A percentile compares a stretch with the other conserved stretches of the same genome.
Evolutionary conservation across 148 eudicot genomes (phyloP).

Genomic region (Rhododendron ovatum): DNA sequence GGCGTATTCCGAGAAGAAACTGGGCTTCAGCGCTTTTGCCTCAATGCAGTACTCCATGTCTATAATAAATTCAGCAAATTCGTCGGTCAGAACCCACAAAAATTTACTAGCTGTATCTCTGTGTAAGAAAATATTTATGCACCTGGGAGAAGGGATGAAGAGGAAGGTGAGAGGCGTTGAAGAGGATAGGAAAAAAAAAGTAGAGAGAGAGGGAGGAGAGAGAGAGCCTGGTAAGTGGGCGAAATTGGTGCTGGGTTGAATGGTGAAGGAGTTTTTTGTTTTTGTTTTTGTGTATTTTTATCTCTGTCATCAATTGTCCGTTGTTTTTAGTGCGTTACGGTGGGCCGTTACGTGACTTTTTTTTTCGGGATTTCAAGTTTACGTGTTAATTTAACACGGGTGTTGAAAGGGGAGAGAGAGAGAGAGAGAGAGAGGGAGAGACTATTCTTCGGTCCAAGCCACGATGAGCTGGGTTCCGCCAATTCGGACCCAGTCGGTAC

Average conservation of each 20-base stretch:
- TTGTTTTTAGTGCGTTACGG: background rate
- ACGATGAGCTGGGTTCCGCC: background rate
- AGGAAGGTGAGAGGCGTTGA: background rate
- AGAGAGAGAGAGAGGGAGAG: too few species aligned
- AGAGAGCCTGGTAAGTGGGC: slow-evolving; percentile 55
- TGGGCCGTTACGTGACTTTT: slow-evolving; percentile 7
- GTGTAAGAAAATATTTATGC: background rate
- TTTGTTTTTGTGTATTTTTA: background rate
- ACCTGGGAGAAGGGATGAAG: slow-evolving; percentile 8
- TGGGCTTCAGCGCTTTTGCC: slow-evolving; percentile 72
- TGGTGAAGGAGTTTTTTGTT: slow-evolving; percentile 21
- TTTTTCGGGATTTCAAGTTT: background rate
- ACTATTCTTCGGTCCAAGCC: slow-evolving; percentile 13
- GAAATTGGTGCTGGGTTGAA: slow-evolving; percentile 59
- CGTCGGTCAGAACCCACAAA: background rate
- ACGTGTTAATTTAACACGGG: background rate
- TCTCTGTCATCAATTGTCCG: slow-evolving; percentile 11
- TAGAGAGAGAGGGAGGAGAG: slow-evolving; percentile 10
- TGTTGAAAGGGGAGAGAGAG: background rate
- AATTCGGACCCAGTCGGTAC: background rate
- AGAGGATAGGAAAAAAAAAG: background rate
- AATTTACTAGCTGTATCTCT: background rate
- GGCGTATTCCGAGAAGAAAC: slow-evolving; percentile 47
- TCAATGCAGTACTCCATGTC: slow-evolving; percentile 64
- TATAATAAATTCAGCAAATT: background rate